Evolutionary conservation across 148 eudicot genomes (phyloP), one percentile per base, ranked within the genome.

Genomic region (Cornus kousa): DNA sequence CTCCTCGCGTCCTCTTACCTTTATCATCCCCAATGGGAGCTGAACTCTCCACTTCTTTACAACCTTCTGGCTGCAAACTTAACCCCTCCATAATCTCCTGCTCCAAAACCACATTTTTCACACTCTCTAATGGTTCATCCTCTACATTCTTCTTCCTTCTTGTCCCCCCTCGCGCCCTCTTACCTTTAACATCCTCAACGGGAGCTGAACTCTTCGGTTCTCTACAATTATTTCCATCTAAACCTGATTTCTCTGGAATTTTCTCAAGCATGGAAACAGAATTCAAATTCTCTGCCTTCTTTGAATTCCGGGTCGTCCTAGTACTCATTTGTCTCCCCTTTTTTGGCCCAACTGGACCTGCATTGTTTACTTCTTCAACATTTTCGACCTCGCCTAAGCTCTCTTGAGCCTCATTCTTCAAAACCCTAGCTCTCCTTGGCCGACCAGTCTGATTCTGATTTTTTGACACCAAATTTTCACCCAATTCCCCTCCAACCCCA

Each of bases 251-350:
- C 24, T 69, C 85, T 16, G 74, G 77, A 9, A 82, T 73, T 74
- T 76, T 65, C 71, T 60, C 76, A 67, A 76, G 24, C 74, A 62
- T 73, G 20, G 78, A 79, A 10, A 31, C 67, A 1, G 65, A 68
- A 43, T 7, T 62, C 32, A 67, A 71, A 66, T 70, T 72, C 23
- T 70, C 87, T 74, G 31, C 82, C 66, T 80, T 81, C 60, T 80
- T 86, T 9, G 59, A 69, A 48, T 83, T 82, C 80, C 91, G 86
- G 8, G 88, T 88, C 74, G 78, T 83, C 86, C 88, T 87, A 20
- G 57, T 32, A 59, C 83, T 76, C 70, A 78, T 50, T 64, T 72
- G 70, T 32, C 71, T 67, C 43, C 71, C 80, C 57, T 40, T 50
- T 60, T 57, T 64, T 20, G 19, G 35, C 70, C 43, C 74, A 65